Conservation (phyloP, 176 grass and related monocot species). For the Lolium multiflorum region DNA sequence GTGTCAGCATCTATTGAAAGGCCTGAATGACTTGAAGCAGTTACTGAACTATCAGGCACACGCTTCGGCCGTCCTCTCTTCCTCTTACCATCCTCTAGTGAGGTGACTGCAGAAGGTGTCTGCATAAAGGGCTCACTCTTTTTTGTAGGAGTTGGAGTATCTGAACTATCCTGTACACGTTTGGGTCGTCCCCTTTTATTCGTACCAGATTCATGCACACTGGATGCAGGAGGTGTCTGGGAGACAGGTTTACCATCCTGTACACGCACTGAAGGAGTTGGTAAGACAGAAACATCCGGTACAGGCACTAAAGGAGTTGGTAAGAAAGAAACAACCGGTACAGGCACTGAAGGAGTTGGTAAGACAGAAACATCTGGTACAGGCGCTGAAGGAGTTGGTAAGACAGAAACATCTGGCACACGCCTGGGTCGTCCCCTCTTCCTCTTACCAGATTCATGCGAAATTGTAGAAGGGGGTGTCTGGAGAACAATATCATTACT, state of each 20-base stretch:
- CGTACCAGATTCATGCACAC: constrained; percentile 9
- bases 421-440: constrained; percentile 23
- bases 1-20: constrained; percentile 2
- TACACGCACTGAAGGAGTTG: constrained; percentile 14
- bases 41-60: constrained; percentile 14
- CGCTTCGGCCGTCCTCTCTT: constrained; percentile 16
- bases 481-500: neutral
- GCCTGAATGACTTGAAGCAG: constrained; percentile 5
- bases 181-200: constrained; percentile 22
- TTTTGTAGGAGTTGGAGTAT: constrained; percentile 26
- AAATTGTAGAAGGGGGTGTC: neutral
- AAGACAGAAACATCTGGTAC: no score
- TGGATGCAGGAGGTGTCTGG: constrained; percentile 17
- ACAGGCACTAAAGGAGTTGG: no score
- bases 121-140: constrained; percentile 2
- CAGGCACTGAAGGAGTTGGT: no score
- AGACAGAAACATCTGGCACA: constrained; percentile 15
- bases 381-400: no score
- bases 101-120: constrained; percentile 12
- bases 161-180: constrained; percentile 15
- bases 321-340: no score
- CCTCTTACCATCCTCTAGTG: neutral
- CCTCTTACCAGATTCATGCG: constrained; percentile 3
- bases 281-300: constrained; percentile 3
- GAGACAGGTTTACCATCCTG: neutral